A percentile compares a stretch with the other conserved stretches of the same genome.
Evolutionary conservation across 2,329 filamentous ascomycete genomes (phyloP).

Genomic region (Blastomyces parvus): DNA sequence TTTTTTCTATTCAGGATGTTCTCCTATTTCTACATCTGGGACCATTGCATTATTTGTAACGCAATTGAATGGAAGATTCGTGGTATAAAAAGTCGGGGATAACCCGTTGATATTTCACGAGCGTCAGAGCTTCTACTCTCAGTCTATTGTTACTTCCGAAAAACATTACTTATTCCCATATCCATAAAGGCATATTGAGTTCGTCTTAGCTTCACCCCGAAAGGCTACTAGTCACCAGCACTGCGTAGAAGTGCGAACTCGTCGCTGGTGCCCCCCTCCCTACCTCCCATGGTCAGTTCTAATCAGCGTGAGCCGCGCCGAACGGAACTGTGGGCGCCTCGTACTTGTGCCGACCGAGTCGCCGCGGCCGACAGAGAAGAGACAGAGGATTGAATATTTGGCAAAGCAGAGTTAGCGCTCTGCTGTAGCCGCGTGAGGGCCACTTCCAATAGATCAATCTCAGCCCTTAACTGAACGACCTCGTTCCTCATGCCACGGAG

Average conservation of each 20-base stretch:
- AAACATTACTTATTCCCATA: background rate
- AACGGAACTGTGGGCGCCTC: background rate
- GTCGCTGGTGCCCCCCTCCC: constrained; percentile 2
- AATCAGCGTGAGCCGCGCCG: background rate
- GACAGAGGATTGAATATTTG: background rate
- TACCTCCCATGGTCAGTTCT: background rate
- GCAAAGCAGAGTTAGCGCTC: background rate
- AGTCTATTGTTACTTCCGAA: background rate
- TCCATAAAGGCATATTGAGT: background rate
- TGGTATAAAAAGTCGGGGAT: background rate
- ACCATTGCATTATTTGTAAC: background rate
- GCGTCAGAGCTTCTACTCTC: background rate
- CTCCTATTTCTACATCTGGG: background rate
- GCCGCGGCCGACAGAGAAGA: background rate
- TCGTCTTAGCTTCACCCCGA: constrained; percentile 4
- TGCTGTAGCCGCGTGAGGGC: background rate
- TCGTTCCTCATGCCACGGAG: background rate
- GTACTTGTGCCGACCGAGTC: background rate
- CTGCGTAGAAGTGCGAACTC: constrained; percentile 5
- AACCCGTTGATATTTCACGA: background rate
- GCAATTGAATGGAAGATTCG: background rate
- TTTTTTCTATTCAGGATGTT: background rate
- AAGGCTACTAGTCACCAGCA: constrained; percentile 6
- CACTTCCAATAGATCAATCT: background rate
- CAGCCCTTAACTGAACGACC: background rate